Evolutionary conservation across 441 rosid genomes (phyloP).

Genomic region (Dalechampia spathulata): DNA sequence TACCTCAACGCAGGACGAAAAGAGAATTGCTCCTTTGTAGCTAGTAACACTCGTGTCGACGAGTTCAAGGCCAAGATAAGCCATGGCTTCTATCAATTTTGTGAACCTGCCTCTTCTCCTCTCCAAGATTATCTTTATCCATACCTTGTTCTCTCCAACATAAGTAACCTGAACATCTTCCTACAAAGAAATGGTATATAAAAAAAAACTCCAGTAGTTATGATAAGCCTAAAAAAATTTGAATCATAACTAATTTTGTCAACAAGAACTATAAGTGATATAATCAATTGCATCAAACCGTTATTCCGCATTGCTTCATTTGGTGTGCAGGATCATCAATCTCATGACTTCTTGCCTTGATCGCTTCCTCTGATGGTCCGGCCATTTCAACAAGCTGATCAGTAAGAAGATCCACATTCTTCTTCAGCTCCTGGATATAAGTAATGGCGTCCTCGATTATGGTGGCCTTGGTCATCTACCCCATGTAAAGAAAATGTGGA

Average conservation of each 20-base stretch:
- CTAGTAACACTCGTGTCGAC: constrained; percentile 48
- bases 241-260: not conserved
- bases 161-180: constrained; percentile 49
- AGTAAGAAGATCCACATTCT: constrained; percentile 33
- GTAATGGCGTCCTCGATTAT: constrained; percentile 75
- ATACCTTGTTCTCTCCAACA: constrained; percentile 41
- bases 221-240: no score
- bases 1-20: constrained; percentile 53
- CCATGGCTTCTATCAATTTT: constrained; percentile 48
- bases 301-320: constrained; percentile 35
- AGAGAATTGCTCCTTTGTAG: constrained; percentile 42
- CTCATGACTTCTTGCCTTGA: constrained; percentile 13
- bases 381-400: constrained; percentile 55
- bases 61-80: constrained; percentile 43
- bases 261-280: not conserved
- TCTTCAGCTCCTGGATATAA: constrained; percentile 59
- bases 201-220: no score
- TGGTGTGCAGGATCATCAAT: constrained; percentile 28
- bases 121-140: constrained; percentile 60
- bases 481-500: not conserved
- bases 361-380: constrained; percentile 21
- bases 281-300: constrained; percentile 27
- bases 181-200: constrained; percentile 19
- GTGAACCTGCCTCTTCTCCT: constrained; percentile 50
- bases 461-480: constrained; percentile 73